Base-by-base conservation (phyloP, 202 grass and related monocot species). In the Bolboschoenoplectus hybrid region DNA sequence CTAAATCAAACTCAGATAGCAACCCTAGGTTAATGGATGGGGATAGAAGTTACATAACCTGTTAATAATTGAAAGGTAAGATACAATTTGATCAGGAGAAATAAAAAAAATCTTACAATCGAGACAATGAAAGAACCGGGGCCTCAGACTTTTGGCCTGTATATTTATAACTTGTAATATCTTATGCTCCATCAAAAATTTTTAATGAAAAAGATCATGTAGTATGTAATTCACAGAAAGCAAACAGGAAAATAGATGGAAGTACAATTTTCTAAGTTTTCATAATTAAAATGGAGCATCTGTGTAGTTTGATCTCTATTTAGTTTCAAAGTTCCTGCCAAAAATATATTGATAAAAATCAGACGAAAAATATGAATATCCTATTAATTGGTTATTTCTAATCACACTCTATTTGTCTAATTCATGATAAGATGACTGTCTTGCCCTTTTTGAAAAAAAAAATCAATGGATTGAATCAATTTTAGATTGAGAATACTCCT, bases 231-330 rank as follows among this genome's bases (percentile, higher is more conserved):
- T 75, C 46, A 52, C 49, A 36, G 44, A 53, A 76, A 76, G 4
- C 26, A 35, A 53, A 9, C 34, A 36, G 8, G 9, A 55, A 76
- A 35, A 36, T 36, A 36, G 49, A 76, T 52, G 19, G 11, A 67
- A 35, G 7, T 76, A 35, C 20, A 35, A 53, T 34, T 32, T 75
- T 75, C 46, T 74, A 7, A 17, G 13, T 70, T 78, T 58, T 17
- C 16, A n/a, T 36, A 39, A 17, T 79, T 79, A 58, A 58, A 57
- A 57, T 79, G 40, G 35, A 40, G 45, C 46, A 75, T 75, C 9
- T 75, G 3, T 36, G 3, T 52, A 77, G 53, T n/a, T 40, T 80
- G 47, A n/a, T 60, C 14, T 13, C 12, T 55, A 38, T 56, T 78
- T 13, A 14, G 26, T 52, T 52, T 52, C 0, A 8, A 78, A n/a